A percentile compares a stretch with the other conserved stretches of the same genome.
These are phyloP conservation scores for Graphilbum fragrans DNA, from an alignment of 2,329 filamentous ascomycete genomes.

Conservation along the genomic window DNA sequence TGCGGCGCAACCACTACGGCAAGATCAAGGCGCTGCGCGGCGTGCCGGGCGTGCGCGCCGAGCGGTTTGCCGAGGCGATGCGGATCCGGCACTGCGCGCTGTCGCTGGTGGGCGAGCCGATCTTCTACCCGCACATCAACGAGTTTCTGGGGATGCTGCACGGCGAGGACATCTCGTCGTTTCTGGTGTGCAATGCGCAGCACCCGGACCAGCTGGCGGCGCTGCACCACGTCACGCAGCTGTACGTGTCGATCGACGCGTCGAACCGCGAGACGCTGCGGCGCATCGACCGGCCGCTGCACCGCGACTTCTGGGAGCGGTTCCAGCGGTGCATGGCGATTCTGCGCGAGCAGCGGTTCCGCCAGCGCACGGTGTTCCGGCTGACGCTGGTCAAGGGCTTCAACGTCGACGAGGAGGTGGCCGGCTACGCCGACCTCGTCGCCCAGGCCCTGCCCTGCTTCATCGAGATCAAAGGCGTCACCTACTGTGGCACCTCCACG, in stretches of 20 bases:
- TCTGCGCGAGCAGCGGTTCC: constrained; percentile 66
- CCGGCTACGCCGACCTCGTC: constrained; percentile 82
- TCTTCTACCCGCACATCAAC: constrained; percentile 97
- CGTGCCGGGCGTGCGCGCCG: constrained; percentile 81
- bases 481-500: constrained; percentile 86
- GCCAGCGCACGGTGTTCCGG: constrained; percentile 87
- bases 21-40: constrained; percentile 97
- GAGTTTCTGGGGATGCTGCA: constrained; percentile 79
- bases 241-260: constrained; percentile 94
- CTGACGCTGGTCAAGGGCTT: constrained; percentile 95
- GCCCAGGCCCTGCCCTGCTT: constrained; percentile 81
- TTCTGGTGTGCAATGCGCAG: constrained; percentile 94
- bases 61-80: constrained; percentile 88
- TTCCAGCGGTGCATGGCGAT: constrained; percentile 89
- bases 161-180: constrained; percentile 76
- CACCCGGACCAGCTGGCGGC: constrained; percentile 82
- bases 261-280: constrained; percentile 79
- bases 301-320: constrained; percentile 95
- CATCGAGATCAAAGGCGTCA: constrained; percentile 92
- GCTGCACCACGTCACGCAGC: constrained; percentile 77
- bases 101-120: constrained; percentile 89
- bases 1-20: constrained; percentile 85
- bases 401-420: constrained; percentile 88
- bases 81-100: constrained; percentile 86
- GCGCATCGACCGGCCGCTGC: constrained; percentile 81